Base-by-base conservation (phyloP, 2,329 filamentous ascomycete genomes). In the Cladosporium oxysporum region DNA sequence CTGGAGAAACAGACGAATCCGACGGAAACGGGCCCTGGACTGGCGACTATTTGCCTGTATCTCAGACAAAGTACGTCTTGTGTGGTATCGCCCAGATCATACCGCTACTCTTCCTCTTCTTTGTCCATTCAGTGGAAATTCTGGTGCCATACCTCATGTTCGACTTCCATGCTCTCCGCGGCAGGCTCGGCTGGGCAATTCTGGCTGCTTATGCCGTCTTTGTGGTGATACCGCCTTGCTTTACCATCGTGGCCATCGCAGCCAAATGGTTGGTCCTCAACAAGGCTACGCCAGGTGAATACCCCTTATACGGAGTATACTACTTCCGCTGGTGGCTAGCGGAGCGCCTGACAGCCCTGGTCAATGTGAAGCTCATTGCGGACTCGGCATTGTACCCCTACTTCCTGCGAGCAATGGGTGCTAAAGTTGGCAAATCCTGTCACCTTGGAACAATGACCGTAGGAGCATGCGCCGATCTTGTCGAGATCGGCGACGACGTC, bases 251-350 rank as follows among this genome's bases (percentile, higher is more conserved):
- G 23, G 84, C 80, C 18, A 83, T 87, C 28, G 47, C 76, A 1
- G 76, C 79, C 26, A 87, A 87, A 71, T 87, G 85, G 85, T 47
- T 83, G 6, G 76, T 87, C 53, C 82, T 87, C 44, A 84, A 84
- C 12, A 80, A 80, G 2, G 82, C 84, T 69, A 79, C 75, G 49
- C 80, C 83, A 69, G 85, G 85, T 0, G 73, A 85, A 5, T 85
- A 84, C 69, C 84, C 85, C 0, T 85, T 87, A 81, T 87, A 85
- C 83, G 84, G 84, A 2, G 66, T 73, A 2, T 87, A 86, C 70
- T 85, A 87, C 72, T 86, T 83, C 0, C 79, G 84, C 11, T 87
- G 85, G 85, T 87, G 85, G 85, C 69, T 85, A 63, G 81, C 71
- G 12, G 68, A 71, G 58, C 70, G 71, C 33, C 50, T 72, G 23